These are phyloP conservation scores for Coemansia sp. DNA, from an alignment of 192 early-diverging fungal species.

Conservation along the genomic window DNA sequence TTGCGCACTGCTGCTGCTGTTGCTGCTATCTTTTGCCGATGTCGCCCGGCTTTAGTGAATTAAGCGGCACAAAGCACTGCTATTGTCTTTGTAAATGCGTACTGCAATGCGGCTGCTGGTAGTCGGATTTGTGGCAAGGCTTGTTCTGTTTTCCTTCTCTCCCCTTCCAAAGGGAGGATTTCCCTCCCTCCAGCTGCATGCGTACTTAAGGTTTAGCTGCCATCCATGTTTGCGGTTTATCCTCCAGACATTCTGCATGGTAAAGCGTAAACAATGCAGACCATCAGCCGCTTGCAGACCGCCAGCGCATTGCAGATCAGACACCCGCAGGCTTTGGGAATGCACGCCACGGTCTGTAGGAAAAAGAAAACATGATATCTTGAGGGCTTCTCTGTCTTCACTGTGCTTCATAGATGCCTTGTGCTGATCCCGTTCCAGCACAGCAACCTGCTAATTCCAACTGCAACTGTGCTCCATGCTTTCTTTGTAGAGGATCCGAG, in stretches of 20 bases:
- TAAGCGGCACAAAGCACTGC: neutral
- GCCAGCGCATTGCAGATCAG: neutral
- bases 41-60: no score
- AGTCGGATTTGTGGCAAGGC: no score
- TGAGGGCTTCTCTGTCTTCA: no score
- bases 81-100: no score
- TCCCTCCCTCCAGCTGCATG: slow-evolving; percentile 4
- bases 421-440: neutral
- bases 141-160: no score
- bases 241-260: neutral
- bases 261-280: slow-evolving; percentile 1
- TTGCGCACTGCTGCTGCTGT: no score
- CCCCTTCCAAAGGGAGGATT: no score
- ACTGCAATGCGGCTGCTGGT: no score
- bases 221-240: neutral
- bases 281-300: neutral
- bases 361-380: neutral
- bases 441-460: neutral
- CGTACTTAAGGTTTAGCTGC: neutral
- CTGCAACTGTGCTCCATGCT: neutral
- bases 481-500: slow-evolving; percentile 31
- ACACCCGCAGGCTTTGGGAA: neutral
- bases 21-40: no score
- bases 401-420: neutral
- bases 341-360: neutral